phyloP scores from a whole-genome alignment of 139 green algal species.

The Bryopsis sp. region DNA sequence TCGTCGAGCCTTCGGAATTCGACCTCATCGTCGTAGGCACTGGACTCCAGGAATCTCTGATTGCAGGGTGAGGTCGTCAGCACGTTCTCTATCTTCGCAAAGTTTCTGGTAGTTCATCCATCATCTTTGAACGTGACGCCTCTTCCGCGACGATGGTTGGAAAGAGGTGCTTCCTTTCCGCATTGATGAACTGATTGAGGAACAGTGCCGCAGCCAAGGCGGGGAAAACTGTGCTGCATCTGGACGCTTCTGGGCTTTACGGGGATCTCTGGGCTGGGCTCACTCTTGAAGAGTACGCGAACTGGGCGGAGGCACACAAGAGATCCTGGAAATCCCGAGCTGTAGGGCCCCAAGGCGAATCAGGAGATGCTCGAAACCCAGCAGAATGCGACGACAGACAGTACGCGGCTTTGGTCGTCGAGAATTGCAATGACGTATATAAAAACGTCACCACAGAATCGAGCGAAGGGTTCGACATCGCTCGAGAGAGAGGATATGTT shows the following conservation, averaged over 20 bases:
- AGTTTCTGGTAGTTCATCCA: too few relatives aligned
- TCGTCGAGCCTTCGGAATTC: constrained; percentile 27
- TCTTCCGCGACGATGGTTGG: too few relatives aligned
- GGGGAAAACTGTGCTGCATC: constrained; percentile 17
- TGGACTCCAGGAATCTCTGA: constrained; percentile 29
- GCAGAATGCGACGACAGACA: too few relatives aligned
- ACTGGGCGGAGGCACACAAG: not conserved
- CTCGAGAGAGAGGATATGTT: not conserved
- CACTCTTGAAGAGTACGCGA: not conserved
- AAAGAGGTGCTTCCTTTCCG: not conserved
- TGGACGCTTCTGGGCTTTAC: not conserved
- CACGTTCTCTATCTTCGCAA: too few relatives aligned
- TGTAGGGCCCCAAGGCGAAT: not conserved
- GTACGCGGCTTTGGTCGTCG: too few relatives aligned
- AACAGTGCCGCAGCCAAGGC: constrained; percentile 7
- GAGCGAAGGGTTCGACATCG: not conserved
- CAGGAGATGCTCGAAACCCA: not conserved
- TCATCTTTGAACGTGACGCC: too few relatives aligned
- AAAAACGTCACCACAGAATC: not conserved
- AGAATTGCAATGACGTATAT: too few relatives aligned
- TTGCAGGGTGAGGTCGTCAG: constrained; percentile 29
- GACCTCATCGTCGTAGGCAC: constrained; percentile 42
- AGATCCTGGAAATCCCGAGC: not conserved
- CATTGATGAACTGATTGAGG: not conserved
- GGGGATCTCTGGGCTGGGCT: not conserved